Conservation (phyloP, 2,329 filamentous ascomycete species). For the Claviceps digitariae region DNA sequence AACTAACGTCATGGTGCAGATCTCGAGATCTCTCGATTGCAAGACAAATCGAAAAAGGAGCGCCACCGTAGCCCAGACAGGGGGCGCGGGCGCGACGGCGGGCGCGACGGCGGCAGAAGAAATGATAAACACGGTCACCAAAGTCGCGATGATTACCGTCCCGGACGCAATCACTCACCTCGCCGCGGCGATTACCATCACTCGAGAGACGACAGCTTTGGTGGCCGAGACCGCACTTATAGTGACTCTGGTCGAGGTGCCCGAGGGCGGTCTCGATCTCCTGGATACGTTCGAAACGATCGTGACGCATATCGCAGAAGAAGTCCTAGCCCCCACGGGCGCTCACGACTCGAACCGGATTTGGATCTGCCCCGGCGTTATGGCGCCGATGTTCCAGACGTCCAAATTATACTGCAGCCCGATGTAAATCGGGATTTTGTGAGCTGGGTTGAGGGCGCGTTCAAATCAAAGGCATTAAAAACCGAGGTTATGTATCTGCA, state of each 20-base stretch:
- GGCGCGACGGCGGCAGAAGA: conserved; percentile 29
- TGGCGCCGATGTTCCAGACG: conserved; percentile 68
- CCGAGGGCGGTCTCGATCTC: conserved; percentile 58
- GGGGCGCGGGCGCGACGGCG: conserved; percentile 32
- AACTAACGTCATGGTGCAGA: conserved; percentile 34
- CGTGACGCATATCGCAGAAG: conserved; percentile 48
- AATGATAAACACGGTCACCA: conserved; percentile 34
- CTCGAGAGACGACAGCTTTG: conserved; percentile 42
- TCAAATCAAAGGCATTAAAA: conserved; percentile 56
- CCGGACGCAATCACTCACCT: conserved; percentile 46
- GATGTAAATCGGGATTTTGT: conserved; percentile 71
- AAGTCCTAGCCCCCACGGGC: conserved; percentile 51
- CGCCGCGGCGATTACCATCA: conserved; percentile 44
- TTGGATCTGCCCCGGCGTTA: conserved; percentile 62
- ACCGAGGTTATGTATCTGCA: conserved; percentile 70
- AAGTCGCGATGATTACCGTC: conserved; percentile 50
- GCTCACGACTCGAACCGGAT: conserved; percentile 37
- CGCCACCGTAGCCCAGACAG: conserved; percentile 47
- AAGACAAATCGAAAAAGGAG: conserved; percentile 58
- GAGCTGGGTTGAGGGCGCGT: conserved; percentile 65
- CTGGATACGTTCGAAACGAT: conserved; percentile 30
- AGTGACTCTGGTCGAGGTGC: conserved; percentile 27
- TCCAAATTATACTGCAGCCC: conserved; percentile 74
- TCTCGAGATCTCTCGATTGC: conserved; percentile 77
- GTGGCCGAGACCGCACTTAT: conserved; percentile 34